Conservation (phyloP, 441 rosid species). For the Corymbia citriodora region DNA sequence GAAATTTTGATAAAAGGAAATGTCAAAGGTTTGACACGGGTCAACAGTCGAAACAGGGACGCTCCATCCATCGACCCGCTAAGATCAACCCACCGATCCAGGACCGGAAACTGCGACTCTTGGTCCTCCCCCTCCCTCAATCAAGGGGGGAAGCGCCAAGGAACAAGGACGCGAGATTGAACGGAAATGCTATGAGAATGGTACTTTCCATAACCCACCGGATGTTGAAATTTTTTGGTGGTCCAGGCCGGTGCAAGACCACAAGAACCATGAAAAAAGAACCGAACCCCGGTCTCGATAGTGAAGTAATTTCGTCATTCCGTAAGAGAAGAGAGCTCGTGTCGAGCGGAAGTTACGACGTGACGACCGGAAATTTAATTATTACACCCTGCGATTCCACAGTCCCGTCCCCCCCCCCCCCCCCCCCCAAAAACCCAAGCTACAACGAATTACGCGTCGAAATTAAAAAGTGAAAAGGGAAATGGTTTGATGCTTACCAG, state of each 20-base stretch:
- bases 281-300: background rate
- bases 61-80: background rate
- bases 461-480: constrained; percentile 1
- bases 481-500: constrained; percentile 35
- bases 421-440: background rate
- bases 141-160: background rate
- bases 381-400: background rate
- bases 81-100: background rate
- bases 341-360: background rate
- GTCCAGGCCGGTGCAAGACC: background rate
- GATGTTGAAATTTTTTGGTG: background rate
- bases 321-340: background rate
- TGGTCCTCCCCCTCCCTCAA: background rate
- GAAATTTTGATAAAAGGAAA: background rate
- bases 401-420: background rate
- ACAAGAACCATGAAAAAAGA: background rate
- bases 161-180: background rate
- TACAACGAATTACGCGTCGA: background rate
- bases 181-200: background rate
- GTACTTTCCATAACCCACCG: background rate
- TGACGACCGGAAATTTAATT: background rate
- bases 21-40: background rate
- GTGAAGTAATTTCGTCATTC: background rate
- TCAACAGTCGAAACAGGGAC: background rate
- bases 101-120: background rate